These are phyloP conservation scores for Juglanconis sp. DNA, from an alignment of 2,329 filamentous ascomycete species.

Conservation along the genomic window DNA sequence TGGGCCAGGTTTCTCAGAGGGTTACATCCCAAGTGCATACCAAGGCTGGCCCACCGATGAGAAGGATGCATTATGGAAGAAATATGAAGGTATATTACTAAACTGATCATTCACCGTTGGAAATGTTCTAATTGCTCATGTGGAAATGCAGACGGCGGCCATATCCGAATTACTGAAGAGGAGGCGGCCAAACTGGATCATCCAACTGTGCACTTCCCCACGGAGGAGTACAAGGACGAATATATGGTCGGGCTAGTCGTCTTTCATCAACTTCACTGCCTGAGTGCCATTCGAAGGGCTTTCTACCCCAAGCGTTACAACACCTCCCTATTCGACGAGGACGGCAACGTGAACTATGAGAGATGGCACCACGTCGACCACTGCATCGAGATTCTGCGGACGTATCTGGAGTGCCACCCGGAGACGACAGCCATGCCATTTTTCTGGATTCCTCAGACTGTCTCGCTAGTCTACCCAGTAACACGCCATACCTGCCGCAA, in stretches of 20 bases:
- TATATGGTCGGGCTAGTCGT: constrained; percentile 6
- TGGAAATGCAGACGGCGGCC: not conserved
- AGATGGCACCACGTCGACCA: constrained; percentile 11
- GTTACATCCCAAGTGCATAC: not conserved
- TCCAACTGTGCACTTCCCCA: constrained; percentile 3
- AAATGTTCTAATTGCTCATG: constrained; percentile 1
- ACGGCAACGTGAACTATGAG: constrained; percentile 5
- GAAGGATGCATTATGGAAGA: constrained; percentile 5
- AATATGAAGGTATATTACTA: constrained; percentile 4
- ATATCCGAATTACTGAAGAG: constrained; percentile 2
- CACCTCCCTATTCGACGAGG: not conserved
- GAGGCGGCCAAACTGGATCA: not conserved
- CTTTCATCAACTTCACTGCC: constrained; percentile 10
- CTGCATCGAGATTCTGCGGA: constrained; percentile 6
- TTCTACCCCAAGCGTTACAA: constrained; percentile 8
- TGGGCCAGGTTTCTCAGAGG: constrained; percentile 3
- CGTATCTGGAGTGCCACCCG: constrained; percentile 6
- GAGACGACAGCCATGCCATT: constrained; percentile 10
- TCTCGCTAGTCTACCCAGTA: not conserved
- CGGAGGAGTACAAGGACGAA: constrained; percentile 6
- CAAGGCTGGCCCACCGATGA: constrained; percentile 11
- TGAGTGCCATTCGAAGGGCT: constrained; percentile 2
- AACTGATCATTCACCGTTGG: not conserved
- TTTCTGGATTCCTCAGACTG: not conserved
- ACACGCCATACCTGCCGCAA: constrained; percentile 8